These are phyloP conservation scores for Globisporangium spinosum DNA, from an alignment of 352 stramenopile species.

Conservation along the genomic window DNA sequence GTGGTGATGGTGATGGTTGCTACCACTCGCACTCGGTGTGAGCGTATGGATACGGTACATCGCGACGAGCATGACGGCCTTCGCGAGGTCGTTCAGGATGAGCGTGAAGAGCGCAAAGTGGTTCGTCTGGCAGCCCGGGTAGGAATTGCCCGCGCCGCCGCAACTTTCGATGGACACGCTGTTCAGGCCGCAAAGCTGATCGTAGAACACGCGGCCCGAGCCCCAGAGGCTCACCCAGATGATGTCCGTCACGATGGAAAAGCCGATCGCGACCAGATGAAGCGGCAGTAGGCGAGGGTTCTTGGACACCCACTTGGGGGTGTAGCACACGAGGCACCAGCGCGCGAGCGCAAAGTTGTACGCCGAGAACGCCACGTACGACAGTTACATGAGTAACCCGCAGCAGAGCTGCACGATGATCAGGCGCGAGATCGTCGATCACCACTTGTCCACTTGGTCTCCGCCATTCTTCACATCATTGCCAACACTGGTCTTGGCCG, in stretches of 20 bases:
- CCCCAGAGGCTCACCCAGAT: slow-evolving; percentile 80
- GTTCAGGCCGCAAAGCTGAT: slow-evolving; percentile 60
- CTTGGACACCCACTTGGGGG: slow-evolving; percentile 42
- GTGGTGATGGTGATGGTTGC: not conserved
- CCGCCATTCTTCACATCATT: not conserved
- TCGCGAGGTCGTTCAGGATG: slow-evolving; percentile 53
- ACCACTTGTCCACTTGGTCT: slow-evolving; percentile 33
- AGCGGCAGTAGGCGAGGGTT: slow-evolving; percentile 46
- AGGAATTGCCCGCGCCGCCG: slow-evolving; percentile 53
- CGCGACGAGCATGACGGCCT: slow-evolving; percentile 34
- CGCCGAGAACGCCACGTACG: slow-evolving; percentile 74
- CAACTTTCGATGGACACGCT: slow-evolving; percentile 66
- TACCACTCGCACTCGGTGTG: not conserved
- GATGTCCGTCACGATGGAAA: slow-evolving; percentile 65
- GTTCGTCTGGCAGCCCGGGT: slow-evolving; percentile 66
- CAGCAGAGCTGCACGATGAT: slow-evolving; percentile 50
- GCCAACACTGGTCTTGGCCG: not conserved
- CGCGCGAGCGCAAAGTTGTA: slow-evolving; percentile 79
- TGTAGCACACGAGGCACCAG: slow-evolving; percentile 61
- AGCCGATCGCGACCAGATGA: slow-evolving; percentile 41
- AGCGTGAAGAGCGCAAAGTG: slow-evolving; percentile 65
- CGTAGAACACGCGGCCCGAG: slow-evolving; percentile 67
- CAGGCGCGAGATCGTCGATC: slow-evolving; percentile 33
- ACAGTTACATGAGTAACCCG: slow-evolving; percentile 71
- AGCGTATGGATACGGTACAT: slow-evolving; percentile 50